Base-by-base conservation (phyloP, 2,329 filamentous ascomycete species). In the Didymella keratinophila region DNA sequence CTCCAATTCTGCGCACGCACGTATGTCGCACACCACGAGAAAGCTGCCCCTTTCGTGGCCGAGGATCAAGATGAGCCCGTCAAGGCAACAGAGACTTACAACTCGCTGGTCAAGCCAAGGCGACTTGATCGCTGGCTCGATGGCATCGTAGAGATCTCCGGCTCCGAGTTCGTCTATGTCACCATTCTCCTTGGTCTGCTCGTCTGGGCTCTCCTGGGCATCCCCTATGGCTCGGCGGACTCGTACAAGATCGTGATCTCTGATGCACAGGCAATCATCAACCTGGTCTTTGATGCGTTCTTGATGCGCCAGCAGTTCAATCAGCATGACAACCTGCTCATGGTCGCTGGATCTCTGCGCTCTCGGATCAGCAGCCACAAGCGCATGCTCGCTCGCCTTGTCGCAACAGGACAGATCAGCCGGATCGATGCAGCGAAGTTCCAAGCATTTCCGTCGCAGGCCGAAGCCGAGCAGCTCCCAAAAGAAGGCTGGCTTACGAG, bases 221-320 rank as follows among this genome's bases (percentile, higher is more conserved):
- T 57, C 18, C 47, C 46, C 6, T 57, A 41, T 28, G 48, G 54
- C 34, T 28, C 21, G 2, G 14, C 41, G 2, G 45, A 14, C 48
- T 45, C 54, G 10, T 57, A 52, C 41, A 51, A 52, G 41, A 57
- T 57, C 14, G 27, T 36, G 23, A 57, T 57, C 47, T 52, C 48
- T 6, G 54, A 57, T 14, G 47, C 54, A 8, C 54, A 57, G 20
- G 54, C 47, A 6, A 52, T 57, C 25, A 47, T 57, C 23, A 57
- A 47, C 21, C 23, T 57, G 1, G 47, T 57, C 18, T 57, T 57
- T n/a, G 48, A 57, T 20, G 54, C 54, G 0, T 57, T 52, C 14
- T 34, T 57, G 21, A 57, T 57, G 54, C 54, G 54, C 6, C 47
- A 57, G n/a, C 54, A 57, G 8, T 52, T 57, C 41, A 57, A 52